Conservation (phyloP, 108 stramenopile genomes). For the Ochromonas danica region DNA sequence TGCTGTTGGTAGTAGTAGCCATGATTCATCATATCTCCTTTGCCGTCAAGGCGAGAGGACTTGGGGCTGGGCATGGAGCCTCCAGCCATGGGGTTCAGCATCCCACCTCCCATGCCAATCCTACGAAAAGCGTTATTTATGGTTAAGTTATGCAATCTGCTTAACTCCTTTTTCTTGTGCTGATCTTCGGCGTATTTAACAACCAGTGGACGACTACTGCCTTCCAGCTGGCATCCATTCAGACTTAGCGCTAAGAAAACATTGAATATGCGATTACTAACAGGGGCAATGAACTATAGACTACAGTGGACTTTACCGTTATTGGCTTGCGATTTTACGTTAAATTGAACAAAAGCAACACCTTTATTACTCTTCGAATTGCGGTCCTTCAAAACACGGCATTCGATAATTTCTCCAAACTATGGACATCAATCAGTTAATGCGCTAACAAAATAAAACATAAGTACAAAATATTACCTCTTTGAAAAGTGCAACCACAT, state of each 20-base stretch:
- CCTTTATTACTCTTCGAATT: slow-evolving; percentile 44
- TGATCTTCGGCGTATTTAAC: slow-evolving; percentile 32
- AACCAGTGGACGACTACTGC: neutral
- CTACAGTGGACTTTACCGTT: slow-evolving; percentile 34
- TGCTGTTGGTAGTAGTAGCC: too few relatives aligned
- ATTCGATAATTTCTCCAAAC: slow-evolving; percentile 55
- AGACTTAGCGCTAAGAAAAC: slow-evolving; percentile 27
- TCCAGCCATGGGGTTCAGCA: neutral
- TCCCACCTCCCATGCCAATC: neutral
- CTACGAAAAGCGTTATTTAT: neutral
- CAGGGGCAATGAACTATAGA: slow-evolving; percentile 32
- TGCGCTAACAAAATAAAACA: neutral
- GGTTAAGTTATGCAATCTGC: slow-evolving; percentile 3
- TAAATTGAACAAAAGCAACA: slow-evolving; percentile 53
- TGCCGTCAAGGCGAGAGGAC: too few relatives aligned
- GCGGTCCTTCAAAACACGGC: slow-evolving; percentile 46
- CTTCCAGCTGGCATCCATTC: slow-evolving; percentile 22
- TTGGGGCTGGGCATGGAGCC: neutral
- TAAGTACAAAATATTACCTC: slow-evolving; percentile 11
- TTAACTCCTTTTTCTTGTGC: slow-evolving; percentile 31
- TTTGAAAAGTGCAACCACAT: slow-evolving; percentile 44
- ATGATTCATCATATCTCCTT: too few relatives aligned
- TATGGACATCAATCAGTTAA: slow-evolving; percentile 12
- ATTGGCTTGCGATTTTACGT: slow-evolving; percentile 46
- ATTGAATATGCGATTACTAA: slow-evolving; percentile 26